A percentile compares a stretch with the other conserved stretches of the same genome.
Evolutionary conservation across 768 basidiomycete species (phyloP).

Genomic region (Trametopsis cervina): DNA sequence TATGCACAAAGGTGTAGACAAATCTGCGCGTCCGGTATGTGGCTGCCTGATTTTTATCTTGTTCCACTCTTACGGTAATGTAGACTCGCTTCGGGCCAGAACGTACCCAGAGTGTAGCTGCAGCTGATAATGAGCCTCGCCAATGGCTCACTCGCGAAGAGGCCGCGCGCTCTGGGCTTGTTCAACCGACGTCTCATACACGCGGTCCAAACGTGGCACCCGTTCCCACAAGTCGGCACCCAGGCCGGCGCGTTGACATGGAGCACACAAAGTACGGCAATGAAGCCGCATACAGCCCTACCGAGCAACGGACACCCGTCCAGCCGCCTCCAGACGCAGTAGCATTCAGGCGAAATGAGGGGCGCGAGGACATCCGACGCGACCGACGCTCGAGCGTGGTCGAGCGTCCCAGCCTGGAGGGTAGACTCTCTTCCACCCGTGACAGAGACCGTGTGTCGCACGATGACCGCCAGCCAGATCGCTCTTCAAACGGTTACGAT

Average conservation of each 20-base stretch:
- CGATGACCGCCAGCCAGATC: background rate
- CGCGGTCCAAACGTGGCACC: background rate
- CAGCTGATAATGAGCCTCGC: background rate
- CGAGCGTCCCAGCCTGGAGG: background rate
- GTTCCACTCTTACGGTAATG: background rate
- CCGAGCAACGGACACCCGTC: too few relatives aligned
- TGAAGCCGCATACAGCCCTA: too few relatives aligned
- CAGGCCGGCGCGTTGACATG: too few relatives aligned
- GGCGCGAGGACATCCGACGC: background rate
- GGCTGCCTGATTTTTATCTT: background rate
- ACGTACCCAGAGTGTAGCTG: background rate
- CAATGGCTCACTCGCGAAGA: background rate
- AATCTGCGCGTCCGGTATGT: background rate
- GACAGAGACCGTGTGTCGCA: background rate
- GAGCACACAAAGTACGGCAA: too few relatives aligned
- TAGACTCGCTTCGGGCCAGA: background rate
- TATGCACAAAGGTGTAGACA: background rate
- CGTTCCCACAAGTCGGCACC: background rate
- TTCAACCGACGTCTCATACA: background rate
- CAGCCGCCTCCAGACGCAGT: too few relatives aligned
- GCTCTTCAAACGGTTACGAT: background rate
- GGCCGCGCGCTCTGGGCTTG: background rate
- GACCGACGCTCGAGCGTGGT: background rate
- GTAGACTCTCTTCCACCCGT: background rate
- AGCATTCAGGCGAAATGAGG: too few relatives aligned